Base-by-base conservation (phyloP, 805 yeast genomes). In the Metschnikowia santaceciliae region DNA sequence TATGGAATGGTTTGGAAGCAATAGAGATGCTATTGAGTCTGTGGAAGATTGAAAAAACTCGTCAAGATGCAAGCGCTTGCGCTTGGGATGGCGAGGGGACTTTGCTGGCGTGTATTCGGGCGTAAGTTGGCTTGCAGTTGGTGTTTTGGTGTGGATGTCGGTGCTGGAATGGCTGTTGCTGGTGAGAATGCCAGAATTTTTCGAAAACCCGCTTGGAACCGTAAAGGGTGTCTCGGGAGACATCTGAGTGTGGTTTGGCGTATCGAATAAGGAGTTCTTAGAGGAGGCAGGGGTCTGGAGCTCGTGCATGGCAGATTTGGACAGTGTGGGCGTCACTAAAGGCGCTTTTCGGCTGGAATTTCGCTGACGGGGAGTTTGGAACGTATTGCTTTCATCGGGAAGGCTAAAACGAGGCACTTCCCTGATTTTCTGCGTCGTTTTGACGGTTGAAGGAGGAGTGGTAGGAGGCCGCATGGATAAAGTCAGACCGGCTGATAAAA, bases 1-100 rank as follows among this genome's bases (percentile, higher is more conserved):
- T 1, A 71, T 67, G 1, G 74, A 67, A 4, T 73, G 76, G 19
- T 67, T 64, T 2, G 76, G 76, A 30, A 71, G 56, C 15, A 72
- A 55, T 35, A 64, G 51, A 1, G 54, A 47, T 2, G 69, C 66
- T 49, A 68, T 63, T 45, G 66, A 55, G 44, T 54, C 56, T 10
- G 51, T 22, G 15, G 42, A 36, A 11, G 54, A 49, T 20, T n/a
- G 42, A 15, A 55, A 47, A 11, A 56, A 34, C 26, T 45, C 56
- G 30, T 54, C 58, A 35, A 49, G 44, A 14, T 20, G 48, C 49
- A 56, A 52, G 44, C 61, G 59, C 47, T 57, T 62, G 13, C 37
- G 22, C 26, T 64, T 52, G 22, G 52, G 45, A 34, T 49, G 52
- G 5, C 54, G 47, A 6, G 69, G 69, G n/a, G 69, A 63, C 34